Base-by-base conservation (phyloP, 495 filamentous ascomycete genomes). In the Tuber melanosporum region DNA sequence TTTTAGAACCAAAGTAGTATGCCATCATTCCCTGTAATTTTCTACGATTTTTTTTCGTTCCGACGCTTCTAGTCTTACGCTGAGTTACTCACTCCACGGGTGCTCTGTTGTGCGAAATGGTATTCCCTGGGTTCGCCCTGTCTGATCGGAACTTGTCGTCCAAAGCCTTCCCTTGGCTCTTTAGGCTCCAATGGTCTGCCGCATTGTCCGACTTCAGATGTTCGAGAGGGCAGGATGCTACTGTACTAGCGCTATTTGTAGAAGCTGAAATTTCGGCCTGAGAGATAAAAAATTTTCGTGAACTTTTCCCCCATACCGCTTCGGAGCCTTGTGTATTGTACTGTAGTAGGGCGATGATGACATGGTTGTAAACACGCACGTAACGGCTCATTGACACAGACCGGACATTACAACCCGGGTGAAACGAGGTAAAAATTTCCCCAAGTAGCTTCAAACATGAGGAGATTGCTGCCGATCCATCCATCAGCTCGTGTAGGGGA, bases 401-500 rank as follows among this genome's bases (percentile, higher is more conserved):
- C 57, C 57, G 57, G 26, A 66, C 57, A 66, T 66, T 66, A 17
- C n/a, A 32, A n/a, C 10, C 52, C 26, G 57, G 57, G 12, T 66
- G 57, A 66, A 36, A 26, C 57, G 57, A 26, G 57, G 26, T 12
- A 36, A 66, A 36, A 32, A 36, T 66, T 66, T 66, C 57, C 57
- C 17, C 57, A 36, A 66, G 32, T 36, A 14, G 57, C 57, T 36
- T 62, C 52, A 15, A 66, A 14, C 26, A 36, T 36, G 26, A 10
- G 47, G 47, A 52, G 20, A 52, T 52, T 52, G 22, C 22, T n/a
- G 47, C 47, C 19, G 46, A 49, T 49, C 52, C 52, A 74, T 74
- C 52, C 52, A 74, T 74, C 52, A 42, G 69, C 39, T 43, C 75
- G 26, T 70, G 42, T 36, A 52, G 70, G 45, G 20, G 36, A 74